Percentiles rank a stretch among this genome's conserved stretches.
These are phyloP conservation scores for Austroboletus rostrupii DNA, from an alignment of 1,284 basidiomycete species.

Conservation along the genomic window DNA sequence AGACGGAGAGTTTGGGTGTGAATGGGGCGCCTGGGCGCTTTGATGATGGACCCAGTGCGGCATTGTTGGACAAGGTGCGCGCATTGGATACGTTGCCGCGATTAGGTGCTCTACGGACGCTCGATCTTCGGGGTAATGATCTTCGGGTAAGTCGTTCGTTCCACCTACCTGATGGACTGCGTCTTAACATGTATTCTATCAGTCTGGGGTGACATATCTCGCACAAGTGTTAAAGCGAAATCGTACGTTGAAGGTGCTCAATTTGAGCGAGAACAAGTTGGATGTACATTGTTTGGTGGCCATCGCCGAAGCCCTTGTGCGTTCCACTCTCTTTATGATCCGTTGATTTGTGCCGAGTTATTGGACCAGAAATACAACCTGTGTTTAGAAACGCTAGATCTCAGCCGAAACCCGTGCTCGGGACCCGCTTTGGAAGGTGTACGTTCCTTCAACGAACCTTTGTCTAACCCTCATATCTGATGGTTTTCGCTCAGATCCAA, in stretches of 20 bases:
- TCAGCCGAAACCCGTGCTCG: slow-evolving; percentile 91
- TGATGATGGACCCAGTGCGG: slow-evolving; percentile 62
- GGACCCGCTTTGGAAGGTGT: slow-evolving; percentile 86
- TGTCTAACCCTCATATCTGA: neutral
- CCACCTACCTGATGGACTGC: neutral
- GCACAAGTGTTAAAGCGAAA: slow-evolving; percentile 96
- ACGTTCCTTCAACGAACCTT: slow-evolving; percentile 23
- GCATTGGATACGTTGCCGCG: slow-evolving; percentile 83
- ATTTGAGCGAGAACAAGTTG: slow-evolving; percentile 91
- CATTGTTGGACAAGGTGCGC: slow-evolving; percentile 73
- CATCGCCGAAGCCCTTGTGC: slow-evolving; percentile 85
- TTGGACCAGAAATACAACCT: slow-evolving; percentile 84
- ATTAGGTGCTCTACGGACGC: slow-evolving; percentile 79
- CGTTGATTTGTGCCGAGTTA: neutral
- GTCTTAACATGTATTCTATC: slow-evolving; percentile 22
- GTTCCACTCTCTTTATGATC: neutral
- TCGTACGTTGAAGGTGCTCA: slow-evolving; percentile 89
- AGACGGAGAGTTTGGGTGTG: slow-evolving; percentile 2
- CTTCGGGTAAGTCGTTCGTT: slow-evolving; percentile 58
- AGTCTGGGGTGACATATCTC: slow-evolving; percentile 83
- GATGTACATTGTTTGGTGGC: slow-evolving; percentile 78
- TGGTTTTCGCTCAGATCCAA: slow-evolving; percentile 61
- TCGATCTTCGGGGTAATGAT: slow-evolving; percentile 92
- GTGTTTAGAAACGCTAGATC: slow-evolving; percentile 88
- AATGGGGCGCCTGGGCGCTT: slow-evolving; percentile 23